Conservation (phyloP, 208 protist species). For the Perkinsela sp. region DNA sequence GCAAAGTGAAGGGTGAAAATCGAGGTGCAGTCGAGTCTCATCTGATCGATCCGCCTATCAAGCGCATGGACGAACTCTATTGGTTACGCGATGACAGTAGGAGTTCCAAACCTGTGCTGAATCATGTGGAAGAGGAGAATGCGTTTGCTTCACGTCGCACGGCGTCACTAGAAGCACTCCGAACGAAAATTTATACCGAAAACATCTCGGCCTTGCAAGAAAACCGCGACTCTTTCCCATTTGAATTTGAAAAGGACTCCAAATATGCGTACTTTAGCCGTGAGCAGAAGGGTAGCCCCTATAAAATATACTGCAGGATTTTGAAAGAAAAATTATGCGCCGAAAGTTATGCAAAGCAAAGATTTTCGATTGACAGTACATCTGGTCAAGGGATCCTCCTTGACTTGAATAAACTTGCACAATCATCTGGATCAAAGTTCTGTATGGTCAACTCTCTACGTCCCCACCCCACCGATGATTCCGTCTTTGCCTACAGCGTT, state of each 20-base stretch:
- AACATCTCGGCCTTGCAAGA: constrained; percentile 54
- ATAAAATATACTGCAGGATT: constrained; percentile 55
- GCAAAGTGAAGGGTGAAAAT: constrained; percentile 38
- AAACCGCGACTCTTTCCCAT: constrained; percentile 34
- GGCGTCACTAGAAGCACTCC: constrained; percentile 15
- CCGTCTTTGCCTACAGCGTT: constrained; percentile 34
- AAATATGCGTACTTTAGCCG: constrained; percentile 44
- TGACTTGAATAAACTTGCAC: constrained; percentile 42
- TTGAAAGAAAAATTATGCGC: constrained; percentile 32
- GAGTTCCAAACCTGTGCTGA: constrained; percentile 23
- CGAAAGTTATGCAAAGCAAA: no score
- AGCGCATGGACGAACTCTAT: constrained; percentile 31
- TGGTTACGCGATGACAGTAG: constrained; percentile 46
- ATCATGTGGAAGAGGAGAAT: constrained; percentile 35
- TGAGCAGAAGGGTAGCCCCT: constrained; percentile 35
- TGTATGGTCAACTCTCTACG: constrained; percentile 22
- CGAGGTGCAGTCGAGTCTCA: constrained; percentile 34
- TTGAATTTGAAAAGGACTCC: constrained; percentile 18
- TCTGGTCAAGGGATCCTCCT: no score
- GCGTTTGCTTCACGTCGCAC: constrained; percentile 29
- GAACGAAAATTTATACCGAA: constrained; percentile 31
- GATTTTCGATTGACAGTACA: constrained; percentile 1
- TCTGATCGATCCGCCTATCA: constrained; percentile 45
- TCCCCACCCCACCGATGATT: constrained; percentile 19
- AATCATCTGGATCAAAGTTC: constrained; percentile 40